Evolutionary conservation across 2,329 filamentous ascomycete genomes (phyloP), one percentile per base, ranked within the genome.

Genomic region (Lasiodiplodia sp.): DNA sequence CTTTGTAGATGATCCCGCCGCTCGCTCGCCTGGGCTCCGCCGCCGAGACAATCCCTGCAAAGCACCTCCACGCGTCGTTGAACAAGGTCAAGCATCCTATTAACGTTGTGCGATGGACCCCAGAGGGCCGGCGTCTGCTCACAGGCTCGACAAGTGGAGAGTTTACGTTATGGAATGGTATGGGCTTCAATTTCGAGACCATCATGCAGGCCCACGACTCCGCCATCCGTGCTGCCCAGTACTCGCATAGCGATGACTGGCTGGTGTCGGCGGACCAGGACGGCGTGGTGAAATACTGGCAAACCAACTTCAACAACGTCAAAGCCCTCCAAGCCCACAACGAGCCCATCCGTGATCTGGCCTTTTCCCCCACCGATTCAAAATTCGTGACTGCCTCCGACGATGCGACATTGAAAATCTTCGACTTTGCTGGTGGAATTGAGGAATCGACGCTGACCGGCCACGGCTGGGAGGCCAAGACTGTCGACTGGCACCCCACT

Each of bases 11-110:
- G 88, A 85, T 96, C 28, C 94, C 95, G 2, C 95, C 96, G 1
- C 85, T 91, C 53, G 94, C 92, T 44, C 87, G 92, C 77, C 84
- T 90, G 65, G 87, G 90, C 72, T 90, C 87, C 71, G 90, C 94
- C 23, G 93, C 91, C 69, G 94, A 97, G 78, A 92, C 93, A 1
- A 92, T 99, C 56, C 95, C 96, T 14, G 92, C 93, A n/a, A 95
- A 96, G 75, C 94, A 97, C 78, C 87, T 99, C 51, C 96, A 99
- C 78, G 96, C 96, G n/a, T 98, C 96, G 0, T 87, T 98, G 7
- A 98, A 98, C 83, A 99, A 99, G 78, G 94, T 97, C 76, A 97
- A 97, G 77, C 96, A 98, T 74, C 96, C 96, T 1, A 92, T 99
- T 76, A 98, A 97, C 72, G 93, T 98, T 10, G 95, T 99, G 51